These are phyloP conservation scores for Adansonia madagascariensis DNA, from an alignment of 441 rosid genomes.

Conservation along the genomic window DNA sequence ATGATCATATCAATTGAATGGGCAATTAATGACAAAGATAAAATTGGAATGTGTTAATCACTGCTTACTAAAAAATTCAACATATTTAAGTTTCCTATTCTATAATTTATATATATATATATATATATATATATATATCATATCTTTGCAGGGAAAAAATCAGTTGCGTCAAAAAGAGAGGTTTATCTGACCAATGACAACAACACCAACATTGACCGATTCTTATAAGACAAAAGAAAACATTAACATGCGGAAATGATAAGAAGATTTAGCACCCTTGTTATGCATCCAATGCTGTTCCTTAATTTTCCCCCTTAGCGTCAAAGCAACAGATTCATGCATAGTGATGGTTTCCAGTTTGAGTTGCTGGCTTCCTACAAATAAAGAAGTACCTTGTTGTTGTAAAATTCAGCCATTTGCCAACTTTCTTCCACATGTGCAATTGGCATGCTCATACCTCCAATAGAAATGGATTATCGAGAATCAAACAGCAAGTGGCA, in stretches of 20 bases:
- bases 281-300: not conserved
- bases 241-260: not conserved
- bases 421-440: constrained; percentile 97
- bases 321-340: not conserved
- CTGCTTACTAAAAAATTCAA: not conserved
- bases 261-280: constrained; percentile 5
- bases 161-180: not conserved
- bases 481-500: constrained; percentile 15
- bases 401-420: constrained; percentile 98
- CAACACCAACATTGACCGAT: not conserved
- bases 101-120: not conserved
- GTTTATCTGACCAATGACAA: not conserved
- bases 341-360: not conserved
- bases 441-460: constrained; percentile 97
- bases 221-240: not conserved
- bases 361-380: not conserved
- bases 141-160: not conserved
- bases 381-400: constrained; percentile 71
- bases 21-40: not conserved
- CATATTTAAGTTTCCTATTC: not conserved
- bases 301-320: not conserved
- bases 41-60: not conserved
- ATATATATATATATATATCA: not conserved
- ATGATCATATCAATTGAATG: constrained; percentile 4
- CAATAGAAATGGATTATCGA: constrained; percentile 21